Percentiles rank a stretch among this genome's conserved stretches.
Evolutionary conservation across 192 early-diverging fungal species (phyloP).

Genomic region (Globomyces pollinis-pini): DNA sequence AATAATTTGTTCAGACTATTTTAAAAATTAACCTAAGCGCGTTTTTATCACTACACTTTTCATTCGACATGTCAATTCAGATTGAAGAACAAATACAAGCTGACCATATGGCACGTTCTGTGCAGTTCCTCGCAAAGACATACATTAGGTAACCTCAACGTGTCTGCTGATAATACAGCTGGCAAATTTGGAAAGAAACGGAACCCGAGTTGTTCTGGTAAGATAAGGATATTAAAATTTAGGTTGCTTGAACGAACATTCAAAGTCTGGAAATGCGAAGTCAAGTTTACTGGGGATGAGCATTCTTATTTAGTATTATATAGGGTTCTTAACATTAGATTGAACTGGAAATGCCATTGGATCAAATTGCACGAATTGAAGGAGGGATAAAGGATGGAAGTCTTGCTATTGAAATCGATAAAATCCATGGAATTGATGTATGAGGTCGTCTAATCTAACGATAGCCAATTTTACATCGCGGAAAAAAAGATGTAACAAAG

Average conservation of each 20-base stretch:
- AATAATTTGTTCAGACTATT: too few species aligned
- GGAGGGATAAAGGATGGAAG: conserved; percentile 43
- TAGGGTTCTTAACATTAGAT: conserved; percentile 1
- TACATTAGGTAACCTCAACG: too few species aligned
- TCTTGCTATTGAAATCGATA: conserved; percentile 40
- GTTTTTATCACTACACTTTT: too few species aligned
- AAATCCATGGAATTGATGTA: conserved; percentile 52
- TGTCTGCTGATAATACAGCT: too few species aligned
- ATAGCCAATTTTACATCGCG: conserved; percentile 33
- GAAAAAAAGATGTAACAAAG: conserved; percentile 31
- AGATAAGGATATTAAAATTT: background rate
- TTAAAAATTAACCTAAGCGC: too few species aligned
- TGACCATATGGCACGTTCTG: conserved; percentile 14
- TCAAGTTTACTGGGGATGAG: conserved; percentile 42
- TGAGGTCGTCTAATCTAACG: too few species aligned
- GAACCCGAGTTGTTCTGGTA: conserved; percentile 31
- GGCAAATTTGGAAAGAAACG: conserved; percentile 38
- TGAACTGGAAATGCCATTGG: conserved; percentile 38
- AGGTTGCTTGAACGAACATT: conserved; percentile 45
- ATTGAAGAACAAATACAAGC: background rate
- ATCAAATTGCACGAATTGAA: conserved; percentile 32
- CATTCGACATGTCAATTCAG: too few species aligned
- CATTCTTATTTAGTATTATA: conserved; percentile 29
- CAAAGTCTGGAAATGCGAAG: conserved; percentile 16
- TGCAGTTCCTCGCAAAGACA: conserved; percentile 23